Evolutionary conservation across 768 basidiomycete species (phyloP), one percentile per base, ranked within the genome.

Genomic region (Mycena indigotica): DNA sequence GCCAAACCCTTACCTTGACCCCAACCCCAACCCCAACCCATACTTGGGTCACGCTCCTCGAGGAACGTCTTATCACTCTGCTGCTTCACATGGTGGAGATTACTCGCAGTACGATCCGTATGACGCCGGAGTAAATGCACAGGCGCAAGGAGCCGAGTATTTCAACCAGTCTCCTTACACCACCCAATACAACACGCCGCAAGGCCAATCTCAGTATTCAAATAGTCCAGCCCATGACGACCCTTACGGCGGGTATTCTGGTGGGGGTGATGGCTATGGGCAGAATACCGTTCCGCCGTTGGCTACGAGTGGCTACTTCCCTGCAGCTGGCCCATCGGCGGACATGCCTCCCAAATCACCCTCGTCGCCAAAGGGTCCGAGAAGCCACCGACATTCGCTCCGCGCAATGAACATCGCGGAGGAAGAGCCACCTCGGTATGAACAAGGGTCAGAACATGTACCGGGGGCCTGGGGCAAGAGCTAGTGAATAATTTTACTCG

Each of bases 341-440:
- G 63, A 66, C n/a, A n/a, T n/a, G n/a, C 10, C 16, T 56, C 49
- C 25, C 38, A 26, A 24, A 32, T 44, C 24, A 19, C 50, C 61
- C 1, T 45, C 57, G 4, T 54, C 62, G 28, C 61, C 61, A 21
- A 63, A 60, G 52, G 62, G 62, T 52, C 62, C 62, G 52, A 45
- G 62, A 26, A 56, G 32, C 5, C 57, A 63, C 46, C 62, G 62
- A 16, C 55, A 63, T 35, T 63, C 62, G 48, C 44, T 63, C 55
- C 41, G 52, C 15, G 39, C 49, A 13, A 39, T 57, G 58, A 63
- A 63, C 30, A 8, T 17, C 15, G 48, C 28, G 16, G 58, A 77
- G 48, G 72, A 81, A 16, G 89, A 90, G 30, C 89, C 89, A 15
- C 89, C 89, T 26, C 76, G 72, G 51, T 91, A 91, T 66, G 88